Conservation (phyloP, 345 rosid species). For the Linum usitatissimum region DNA sequence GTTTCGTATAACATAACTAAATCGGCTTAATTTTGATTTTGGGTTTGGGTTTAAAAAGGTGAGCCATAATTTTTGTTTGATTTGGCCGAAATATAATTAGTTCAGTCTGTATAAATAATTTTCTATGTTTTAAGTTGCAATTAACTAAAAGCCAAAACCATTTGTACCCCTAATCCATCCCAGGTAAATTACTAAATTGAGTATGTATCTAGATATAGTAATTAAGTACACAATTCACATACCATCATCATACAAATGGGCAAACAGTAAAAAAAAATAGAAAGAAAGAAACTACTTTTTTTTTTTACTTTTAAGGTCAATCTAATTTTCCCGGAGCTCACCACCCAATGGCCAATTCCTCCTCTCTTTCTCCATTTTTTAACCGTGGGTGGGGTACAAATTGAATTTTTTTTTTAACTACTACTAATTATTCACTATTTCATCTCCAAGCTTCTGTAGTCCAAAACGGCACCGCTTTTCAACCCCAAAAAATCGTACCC, state of each 20-base stretch:
- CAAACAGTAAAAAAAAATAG: not conserved
- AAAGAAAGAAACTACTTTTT: not conserved
- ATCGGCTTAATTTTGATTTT: no score
- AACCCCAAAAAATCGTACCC: slow-evolving; percentile 76
- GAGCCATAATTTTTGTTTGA: no score
- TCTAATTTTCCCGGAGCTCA: not conserved
- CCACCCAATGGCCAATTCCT: not conserved
- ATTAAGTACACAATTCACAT: not conserved
- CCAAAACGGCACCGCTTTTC: slow-evolving; percentile 46
- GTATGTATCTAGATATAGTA: not conserved
- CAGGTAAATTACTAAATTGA: no score
- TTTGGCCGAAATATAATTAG: no score
- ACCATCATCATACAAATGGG: not conserved
- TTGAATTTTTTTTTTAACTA: not conserved
- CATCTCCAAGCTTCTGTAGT: slow-evolving; percentile 58
- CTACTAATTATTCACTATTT: slow-evolving; percentile 16
- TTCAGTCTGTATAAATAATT: no score
- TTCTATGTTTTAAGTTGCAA: no score
- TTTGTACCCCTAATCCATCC: no score
- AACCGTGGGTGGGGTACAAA: not conserved
- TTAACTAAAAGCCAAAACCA: no score
- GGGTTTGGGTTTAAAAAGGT: no score
- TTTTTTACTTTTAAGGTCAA: not conserved
- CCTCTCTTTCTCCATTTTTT: not conserved
- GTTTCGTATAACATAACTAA: no score